Conservation (phyloP, 1,284 basidiomycete genomes). For the Trametes hirsuta region DNA sequence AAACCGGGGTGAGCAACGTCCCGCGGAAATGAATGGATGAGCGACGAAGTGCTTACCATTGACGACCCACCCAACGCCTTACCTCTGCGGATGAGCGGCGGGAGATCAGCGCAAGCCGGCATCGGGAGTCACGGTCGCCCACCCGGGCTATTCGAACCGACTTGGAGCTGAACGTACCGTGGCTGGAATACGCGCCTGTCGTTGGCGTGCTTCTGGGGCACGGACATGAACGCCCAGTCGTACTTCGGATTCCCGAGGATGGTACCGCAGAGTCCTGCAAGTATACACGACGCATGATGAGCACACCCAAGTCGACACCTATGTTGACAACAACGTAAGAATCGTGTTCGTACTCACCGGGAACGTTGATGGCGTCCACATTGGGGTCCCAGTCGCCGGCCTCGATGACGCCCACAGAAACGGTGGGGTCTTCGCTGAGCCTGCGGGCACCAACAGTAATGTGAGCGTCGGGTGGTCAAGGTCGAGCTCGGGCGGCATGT, state of each 20-base stretch:
- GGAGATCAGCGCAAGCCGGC: no score
- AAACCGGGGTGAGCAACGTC: not conserved
- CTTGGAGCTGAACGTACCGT: conserved; percentile 5
- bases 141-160: no score
- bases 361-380: conserved; percentile 20
- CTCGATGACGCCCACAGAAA: conserved; percentile 37
- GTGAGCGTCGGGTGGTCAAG: no score
- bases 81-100: conserved; percentile 1
- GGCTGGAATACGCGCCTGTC: conserved; percentile 12
- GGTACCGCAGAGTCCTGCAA: conserved; percentile 6
- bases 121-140: no score
- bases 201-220: conserved; percentile 22
- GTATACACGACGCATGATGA: not conserved
- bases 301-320: not conserved
- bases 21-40: not conserved
- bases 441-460: not conserved
- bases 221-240: conserved; percentile 26
- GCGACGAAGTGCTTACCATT: not conserved
- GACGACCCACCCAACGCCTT: conserved; percentile 29
- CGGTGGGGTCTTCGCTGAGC: conserved; percentile 45
- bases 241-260: conserved; percentile 16
- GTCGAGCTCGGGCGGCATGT: no score
- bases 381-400: conserved; percentile 33
- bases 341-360: not conserved
- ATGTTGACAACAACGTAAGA: not conserved